Percentiles rank a stretch among this genome's conserved stretches.
phyloP scores from a whole-genome alignment of 345 rosid species.

The Odontarrhena argentea region DNA sequence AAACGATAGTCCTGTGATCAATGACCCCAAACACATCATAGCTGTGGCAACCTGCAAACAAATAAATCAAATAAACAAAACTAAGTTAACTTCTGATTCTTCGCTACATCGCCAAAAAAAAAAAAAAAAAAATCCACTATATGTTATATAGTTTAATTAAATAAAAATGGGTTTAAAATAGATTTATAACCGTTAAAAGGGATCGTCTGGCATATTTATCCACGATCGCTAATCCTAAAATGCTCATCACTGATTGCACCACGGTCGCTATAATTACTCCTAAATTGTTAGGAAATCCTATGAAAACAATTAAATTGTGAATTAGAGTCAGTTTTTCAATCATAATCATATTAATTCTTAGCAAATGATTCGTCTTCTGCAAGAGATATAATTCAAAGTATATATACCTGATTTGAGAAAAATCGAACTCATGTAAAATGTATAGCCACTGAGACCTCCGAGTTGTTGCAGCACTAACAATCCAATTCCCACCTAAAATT shows the following conservation, averaged over 20 bases:
- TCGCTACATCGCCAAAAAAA: too few species aligned
- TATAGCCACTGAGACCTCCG: conserved; percentile 69
- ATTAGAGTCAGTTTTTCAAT: neutral
- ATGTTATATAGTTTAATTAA: conserved; percentile 1
- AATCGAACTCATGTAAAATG: conserved; percentile 59
- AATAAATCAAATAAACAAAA: neutral
- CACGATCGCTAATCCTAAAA: conserved; percentile 62
- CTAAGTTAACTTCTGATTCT: conserved; percentile 7
- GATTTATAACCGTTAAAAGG: conserved; percentile 56
- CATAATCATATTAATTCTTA: neutral
- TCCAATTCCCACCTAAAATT: conserved; percentile 63
- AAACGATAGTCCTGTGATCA: conserved; percentile 61
- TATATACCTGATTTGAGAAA: conserved; percentile 54
- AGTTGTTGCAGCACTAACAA: conserved; percentile 79
- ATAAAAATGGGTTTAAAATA: neutral
- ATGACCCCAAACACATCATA: conserved; percentile 76
- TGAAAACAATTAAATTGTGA: neutral
- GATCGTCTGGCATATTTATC: conserved; percentile 78
- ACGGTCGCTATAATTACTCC: conserved; percentile 23
- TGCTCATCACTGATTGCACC: conserved; percentile 62
- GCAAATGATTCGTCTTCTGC: neutral
- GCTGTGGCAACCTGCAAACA: conserved; percentile 66
- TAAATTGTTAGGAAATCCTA: conserved; percentile 35
- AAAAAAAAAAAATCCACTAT: neutral
- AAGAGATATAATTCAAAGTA: neutral